These are phyloP conservation scores for Ophiostoma montium DNA, from an alignment of 2,329 filamentous ascomycete species.

Conservation along the genomic window DNA sequence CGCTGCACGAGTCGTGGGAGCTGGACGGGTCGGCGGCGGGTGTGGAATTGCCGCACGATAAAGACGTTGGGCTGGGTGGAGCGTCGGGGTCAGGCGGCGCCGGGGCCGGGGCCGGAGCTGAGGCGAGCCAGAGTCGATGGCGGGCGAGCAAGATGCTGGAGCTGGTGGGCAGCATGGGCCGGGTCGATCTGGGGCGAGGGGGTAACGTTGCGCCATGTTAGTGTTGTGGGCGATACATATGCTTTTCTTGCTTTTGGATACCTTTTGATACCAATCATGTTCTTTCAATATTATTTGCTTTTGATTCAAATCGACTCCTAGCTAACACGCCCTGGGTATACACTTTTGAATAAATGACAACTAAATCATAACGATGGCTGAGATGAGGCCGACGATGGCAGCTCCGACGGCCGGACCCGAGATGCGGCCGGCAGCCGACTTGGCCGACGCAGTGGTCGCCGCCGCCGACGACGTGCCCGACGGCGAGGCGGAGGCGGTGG, in stretches of 20 bases:
- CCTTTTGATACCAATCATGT: too few species aligned
- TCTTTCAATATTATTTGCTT: too few species aligned
- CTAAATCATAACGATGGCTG: not conserved
- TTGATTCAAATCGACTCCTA: too few species aligned
- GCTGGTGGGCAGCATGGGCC: conserved; percentile 9
- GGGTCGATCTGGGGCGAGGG: conserved; percentile 5
- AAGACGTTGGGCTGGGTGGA: not conserved
- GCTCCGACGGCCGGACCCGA: conserved; percentile 8
- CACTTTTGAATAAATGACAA: not conserved
- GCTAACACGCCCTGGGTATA: not conserved
- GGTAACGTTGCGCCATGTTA: conserved; percentile 10
- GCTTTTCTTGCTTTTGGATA: not conserved
- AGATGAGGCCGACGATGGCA: not conserved
- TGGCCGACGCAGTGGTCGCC: not conserved
- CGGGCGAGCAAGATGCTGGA: conserved; percentile 10
- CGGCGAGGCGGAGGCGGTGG: not conserved
- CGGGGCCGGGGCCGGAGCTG: not conserved
- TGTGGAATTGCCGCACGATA: not conserved
- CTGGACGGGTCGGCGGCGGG: not conserved
- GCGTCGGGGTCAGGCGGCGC: not conserved
- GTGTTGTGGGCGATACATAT: not conserved
- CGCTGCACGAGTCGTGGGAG: conserved; percentile 6
- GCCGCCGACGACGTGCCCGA: not conserved
- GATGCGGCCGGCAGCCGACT: conserved; percentile 3
- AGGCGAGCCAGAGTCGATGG: not conserved